These are phyloP conservation scores for Phyllostachys edulis DNA, from an alignment of 176 grass and related monocot genomes.

Conservation along the genomic window DNA sequence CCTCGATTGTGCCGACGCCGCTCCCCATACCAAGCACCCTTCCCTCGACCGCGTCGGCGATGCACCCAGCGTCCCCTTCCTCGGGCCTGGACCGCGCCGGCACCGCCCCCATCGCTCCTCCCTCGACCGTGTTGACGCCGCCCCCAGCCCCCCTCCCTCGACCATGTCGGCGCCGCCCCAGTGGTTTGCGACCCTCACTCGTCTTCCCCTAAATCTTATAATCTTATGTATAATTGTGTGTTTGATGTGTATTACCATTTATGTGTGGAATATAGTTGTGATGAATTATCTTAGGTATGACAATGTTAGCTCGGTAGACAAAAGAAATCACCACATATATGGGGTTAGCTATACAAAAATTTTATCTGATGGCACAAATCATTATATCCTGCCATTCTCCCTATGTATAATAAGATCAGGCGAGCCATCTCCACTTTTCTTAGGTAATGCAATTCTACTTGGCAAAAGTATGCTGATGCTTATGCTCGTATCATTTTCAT, in stretches of 20 bases:
- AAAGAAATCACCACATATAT: slow-evolving; percentile 92
- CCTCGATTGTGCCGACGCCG: too few relatives aligned
- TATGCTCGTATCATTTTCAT: not conserved
- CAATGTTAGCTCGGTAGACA: slow-evolving; percentile 58
- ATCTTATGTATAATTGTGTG: not conserved
- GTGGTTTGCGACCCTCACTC: not conserved
- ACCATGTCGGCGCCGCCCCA: too few relatives aligned
- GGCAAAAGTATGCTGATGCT: not conserved
- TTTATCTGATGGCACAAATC: slow-evolving; percentile 6
- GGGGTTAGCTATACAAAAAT: slow-evolving; percentile 54
- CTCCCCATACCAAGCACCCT: too few relatives aligned
- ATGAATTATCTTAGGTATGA: slow-evolving; percentile 61
- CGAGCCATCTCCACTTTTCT: slow-evolving; percentile 83
- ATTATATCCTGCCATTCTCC: not conserved
- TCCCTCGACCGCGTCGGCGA: too few relatives aligned
- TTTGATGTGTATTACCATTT: not conserved
- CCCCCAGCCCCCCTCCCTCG: too few relatives aligned
- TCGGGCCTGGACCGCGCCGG: too few relatives aligned
- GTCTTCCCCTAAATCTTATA: not conserved
- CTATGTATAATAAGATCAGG: slow-evolving; percentile 46
- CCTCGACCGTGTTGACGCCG: too few relatives aligned
- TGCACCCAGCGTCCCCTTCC: too few relatives aligned
- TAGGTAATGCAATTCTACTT: slow-evolving; percentile 58
- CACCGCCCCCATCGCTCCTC: too few relatives aligned
- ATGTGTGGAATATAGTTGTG: slow-evolving; percentile 8